phyloP scores from a whole-genome alignment of 208 protist genomes.

The Leishmania arabica region DNA sequence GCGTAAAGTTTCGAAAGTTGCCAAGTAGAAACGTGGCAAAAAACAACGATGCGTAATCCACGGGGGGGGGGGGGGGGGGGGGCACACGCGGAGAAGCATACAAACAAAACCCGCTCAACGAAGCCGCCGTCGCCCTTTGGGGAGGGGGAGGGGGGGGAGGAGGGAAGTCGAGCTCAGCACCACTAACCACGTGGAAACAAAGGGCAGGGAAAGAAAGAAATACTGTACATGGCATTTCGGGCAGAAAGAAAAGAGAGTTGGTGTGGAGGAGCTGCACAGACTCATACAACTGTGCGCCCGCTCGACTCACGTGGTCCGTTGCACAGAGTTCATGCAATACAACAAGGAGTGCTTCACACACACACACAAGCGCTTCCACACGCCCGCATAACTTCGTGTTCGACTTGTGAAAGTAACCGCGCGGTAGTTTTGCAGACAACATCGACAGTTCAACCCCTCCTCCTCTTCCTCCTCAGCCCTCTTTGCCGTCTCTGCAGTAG shows the following conservation, averaged over 20 bases:
- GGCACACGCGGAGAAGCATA: neutral
- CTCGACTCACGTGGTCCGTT: neutral
- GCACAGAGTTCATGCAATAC: neutral
- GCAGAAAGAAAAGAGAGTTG: neutral
- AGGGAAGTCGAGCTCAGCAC: neutral
- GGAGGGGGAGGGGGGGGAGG: no score
- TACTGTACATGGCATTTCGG: neutral
- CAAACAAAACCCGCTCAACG: neutral
- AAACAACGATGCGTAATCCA: neutral
- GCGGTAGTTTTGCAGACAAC: no score
- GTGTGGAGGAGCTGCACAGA: neutral
- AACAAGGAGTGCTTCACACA: neutral
- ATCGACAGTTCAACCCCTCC: no score
- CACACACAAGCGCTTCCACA: neutral
- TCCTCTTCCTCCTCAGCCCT: no score
- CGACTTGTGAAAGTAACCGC: no score
- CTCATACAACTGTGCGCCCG: neutral
- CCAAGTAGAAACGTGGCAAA: neutral
- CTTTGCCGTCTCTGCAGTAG: no score
- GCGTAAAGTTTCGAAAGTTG: neutral
- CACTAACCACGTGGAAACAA: neutral
- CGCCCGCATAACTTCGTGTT: no score
- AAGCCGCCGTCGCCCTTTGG: neutral
- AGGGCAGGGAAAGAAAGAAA: neutral
- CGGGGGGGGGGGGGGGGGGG: no score